Base-by-base conservation (phyloP, 2,329 filamentous ascomycete genomes). In the Hypoxylon sp. region DNA sequence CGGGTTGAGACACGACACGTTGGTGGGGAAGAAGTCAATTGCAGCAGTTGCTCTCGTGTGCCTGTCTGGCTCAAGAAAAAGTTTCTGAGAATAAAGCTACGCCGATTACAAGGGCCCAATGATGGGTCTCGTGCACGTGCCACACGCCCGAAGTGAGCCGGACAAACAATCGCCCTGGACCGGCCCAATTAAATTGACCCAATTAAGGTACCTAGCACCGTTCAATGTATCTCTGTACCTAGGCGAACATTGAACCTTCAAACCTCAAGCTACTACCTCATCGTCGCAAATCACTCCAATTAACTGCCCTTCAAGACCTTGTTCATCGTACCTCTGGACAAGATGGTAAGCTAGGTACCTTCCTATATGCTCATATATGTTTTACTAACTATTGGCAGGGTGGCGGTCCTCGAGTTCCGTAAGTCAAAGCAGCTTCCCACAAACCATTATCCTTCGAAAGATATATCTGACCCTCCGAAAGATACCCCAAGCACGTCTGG, bases 401-500 rank as follows among this genome's bases (percentile, higher is more conserved):
- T 84, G 92, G 92, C 83, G 93, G 94, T 84, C 90, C 88, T 78
- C 82, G 81, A 80, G 79, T 87, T 75, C 84, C 83, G 85, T 87
- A 80, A 85, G 82, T 80, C 61, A 54, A 29, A 59, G 25, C 67
- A 64, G 62, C 45, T 50, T 50, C 37, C 48, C 19, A 23, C 55
- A 16, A 52, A 43, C 57, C 41, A 19, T 23, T 48, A 47, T 47
- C 27, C 9, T 48, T 50, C 52, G 39, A 52, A 39, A 52, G n/a
- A 51, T 62, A 48, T 62, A 54, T 65, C 61, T 64, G 29, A 69
- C 64, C 73, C 71, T 63, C 61, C 30, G 54, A 61, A 75, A 97
- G 93, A 78, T 97, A 97, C 83, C 94, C 94, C 80, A 97, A 97
- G 87, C 95, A 99, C 86, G 93, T 99, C 87, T 99, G 96, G 96